Conservation (phyloP, 2,329 filamentous ascomycete genomes). For the Sporothrix luriei region DNA sequence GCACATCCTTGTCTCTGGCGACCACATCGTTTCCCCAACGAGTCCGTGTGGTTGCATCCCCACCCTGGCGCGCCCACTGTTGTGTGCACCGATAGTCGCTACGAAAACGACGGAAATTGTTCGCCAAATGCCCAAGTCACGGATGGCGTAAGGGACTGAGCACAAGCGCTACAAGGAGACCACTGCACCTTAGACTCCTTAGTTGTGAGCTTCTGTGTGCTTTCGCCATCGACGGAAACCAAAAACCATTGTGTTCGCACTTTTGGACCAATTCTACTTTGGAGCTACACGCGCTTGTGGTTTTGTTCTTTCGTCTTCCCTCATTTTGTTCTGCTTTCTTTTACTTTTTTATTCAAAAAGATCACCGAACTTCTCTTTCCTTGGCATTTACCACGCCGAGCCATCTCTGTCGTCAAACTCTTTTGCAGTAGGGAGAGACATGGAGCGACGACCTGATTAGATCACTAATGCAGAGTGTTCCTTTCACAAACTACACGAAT, state of each 20-base stretch:
- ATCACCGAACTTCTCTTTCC: not conserved
- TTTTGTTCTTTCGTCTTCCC: too few relatives aligned
- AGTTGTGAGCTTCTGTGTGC: not conserved
- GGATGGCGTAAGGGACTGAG: slow-evolving; percentile 21
- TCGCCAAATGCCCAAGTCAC: not conserved
- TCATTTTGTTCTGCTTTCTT: not conserved
- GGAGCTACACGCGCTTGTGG: not conserved
- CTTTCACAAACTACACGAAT: not conserved
- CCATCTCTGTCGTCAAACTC: too few relatives aligned
- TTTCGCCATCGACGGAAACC: slow-evolving; percentile 16
- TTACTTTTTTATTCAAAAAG: not conserved
- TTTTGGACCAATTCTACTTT: not conserved
- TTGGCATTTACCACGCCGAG: too few relatives aligned
- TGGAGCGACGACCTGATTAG: too few relatives aligned
- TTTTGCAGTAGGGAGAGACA: too few relatives aligned
- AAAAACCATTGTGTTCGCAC: not conserved
- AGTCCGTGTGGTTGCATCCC: slow-evolving; percentile 32
- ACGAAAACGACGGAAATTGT: slow-evolving; percentile 11
- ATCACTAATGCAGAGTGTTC: too few relatives aligned
- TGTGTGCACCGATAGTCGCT: not conserved
- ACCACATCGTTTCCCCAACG: slow-evolving; percentile 2
- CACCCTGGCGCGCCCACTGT: slow-evolving; percentile 17
- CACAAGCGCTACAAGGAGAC: slow-evolving; percentile 18
- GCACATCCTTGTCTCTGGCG: not conserved
- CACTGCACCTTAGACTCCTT: not conserved